These are phyloP conservation scores for Pulveroboletus frians DNA, from an alignment of 768 basidiomycete species.

Conservation along the genomic window DNA sequence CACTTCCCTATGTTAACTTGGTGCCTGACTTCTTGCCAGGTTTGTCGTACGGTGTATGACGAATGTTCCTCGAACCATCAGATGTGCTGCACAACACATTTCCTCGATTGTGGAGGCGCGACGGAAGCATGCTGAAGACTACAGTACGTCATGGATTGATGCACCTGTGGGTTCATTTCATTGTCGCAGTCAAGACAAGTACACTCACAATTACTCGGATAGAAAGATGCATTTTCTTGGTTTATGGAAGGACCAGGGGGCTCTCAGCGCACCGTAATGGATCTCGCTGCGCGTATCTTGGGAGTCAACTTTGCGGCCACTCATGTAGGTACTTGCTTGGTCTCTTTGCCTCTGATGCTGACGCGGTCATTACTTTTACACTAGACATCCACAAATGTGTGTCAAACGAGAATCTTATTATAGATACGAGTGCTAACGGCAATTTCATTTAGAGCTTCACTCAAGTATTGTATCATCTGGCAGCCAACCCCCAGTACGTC, in stretches of 20 bases:
- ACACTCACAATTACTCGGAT: not conserved
- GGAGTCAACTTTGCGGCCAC: too few species aligned
- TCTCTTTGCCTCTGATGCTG: too few species aligned
- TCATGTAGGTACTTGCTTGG: too few species aligned
- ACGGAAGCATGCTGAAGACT: not conserved
- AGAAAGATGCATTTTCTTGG: conserved; percentile 35
- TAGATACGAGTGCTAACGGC: too few species aligned
- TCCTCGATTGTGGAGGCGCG: conserved; percentile 23
- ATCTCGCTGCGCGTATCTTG: conserved; percentile 17
- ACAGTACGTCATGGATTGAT: not conserved
- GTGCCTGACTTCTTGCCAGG: not conserved
- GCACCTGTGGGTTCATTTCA: not conserved
- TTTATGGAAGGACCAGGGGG: conserved; percentile 23
- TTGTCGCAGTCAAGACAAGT: not conserved
- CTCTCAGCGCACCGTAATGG: conserved; percentile 5
- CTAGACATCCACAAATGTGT: too few species aligned
- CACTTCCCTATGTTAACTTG: not conserved
- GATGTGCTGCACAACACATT: conserved; percentile 14
- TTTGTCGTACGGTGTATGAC: not conserved
- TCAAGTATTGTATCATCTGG: conserved; percentile 34
- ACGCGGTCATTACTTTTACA: too few species aligned
- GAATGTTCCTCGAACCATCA: conserved; percentile 3
- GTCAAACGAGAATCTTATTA: too few species aligned
- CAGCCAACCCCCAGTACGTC: conserved; percentile 32
- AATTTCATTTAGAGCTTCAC: conserved; percentile 16